Evolutionary conservation across 306 rosid genomes (phyloP), one percentile per base, ranked within the genome.

Genomic region (Trichosanthes truncata): DNA sequence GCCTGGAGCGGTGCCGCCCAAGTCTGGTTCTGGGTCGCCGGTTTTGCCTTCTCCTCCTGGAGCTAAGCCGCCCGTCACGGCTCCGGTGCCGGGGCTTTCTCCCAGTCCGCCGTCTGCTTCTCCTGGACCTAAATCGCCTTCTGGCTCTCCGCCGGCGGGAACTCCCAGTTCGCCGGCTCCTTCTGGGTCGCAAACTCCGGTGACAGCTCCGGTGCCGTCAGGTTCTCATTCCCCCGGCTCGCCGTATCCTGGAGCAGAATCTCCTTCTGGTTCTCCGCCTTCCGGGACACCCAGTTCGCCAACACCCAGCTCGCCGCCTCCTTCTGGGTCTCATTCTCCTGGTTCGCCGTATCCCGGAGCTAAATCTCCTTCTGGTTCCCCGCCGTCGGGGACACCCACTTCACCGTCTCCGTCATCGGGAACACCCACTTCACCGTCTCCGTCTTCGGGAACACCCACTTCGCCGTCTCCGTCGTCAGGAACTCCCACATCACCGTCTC

Each of bases 351-450:
- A 46, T 46, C 85, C 49, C 9, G 17, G 66, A 7, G 51, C 65
- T 26, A 35, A 61, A 7, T 53, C 84, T 51, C 82, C 88, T 6
- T 43, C 78, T 20, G 56, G 82, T 29, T 23, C 76, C 45, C 77
- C 67, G 36, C 36, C 67, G 36, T 21, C 67, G 4, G 38, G 36
- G 8, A 59, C 80, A 7, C 74, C 81, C 2, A 33, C 14, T 2
- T n/a, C 33, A 1, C 36, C 81, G 4, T 40, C 75, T 40, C 75
- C 67, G 36, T 17, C 67, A 17, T 21, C 67, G 12, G 71, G 41
- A 4, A 60, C 81, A 9, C 75, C 81, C 3, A 20, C 9, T 10
- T n/a, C 51, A 1, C 48, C n/a, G n/a, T 40, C 75, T 40, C 75
- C 67, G 36, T 17, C 67, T 17, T 21, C 67, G 12, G 71, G 41